Conservation (phyloP, 371 early-diverging fungal genomes). For the Batrachochytrium dendrobatidis region DNA sequence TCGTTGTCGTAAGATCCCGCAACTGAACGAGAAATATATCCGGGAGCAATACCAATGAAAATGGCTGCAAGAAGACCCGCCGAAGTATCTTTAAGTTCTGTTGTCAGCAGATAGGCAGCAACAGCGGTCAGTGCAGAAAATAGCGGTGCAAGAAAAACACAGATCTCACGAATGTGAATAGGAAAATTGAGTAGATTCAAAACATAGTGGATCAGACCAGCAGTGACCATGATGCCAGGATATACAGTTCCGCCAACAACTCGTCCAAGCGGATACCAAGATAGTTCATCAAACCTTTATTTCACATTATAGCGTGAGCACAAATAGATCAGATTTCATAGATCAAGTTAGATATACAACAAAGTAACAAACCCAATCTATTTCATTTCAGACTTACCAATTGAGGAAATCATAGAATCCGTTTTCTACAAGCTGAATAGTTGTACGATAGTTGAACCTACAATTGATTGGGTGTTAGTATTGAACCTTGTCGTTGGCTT, state of each 20-base stretch:
- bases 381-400: constrained; percentile 52
- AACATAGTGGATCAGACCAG: constrained; percentile 90
- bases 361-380: background rate
- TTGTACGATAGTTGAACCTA: constrained; percentile 96
- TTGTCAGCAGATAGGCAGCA: constrained; percentile 86
- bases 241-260: constrained; percentile 97
- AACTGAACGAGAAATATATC: constrained; percentile 98
- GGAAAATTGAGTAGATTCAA: constrained; percentile 84
- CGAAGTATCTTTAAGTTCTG: constrained; percentile 79
- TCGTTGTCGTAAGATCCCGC: constrained; percentile 99
- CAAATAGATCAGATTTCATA: background rate
- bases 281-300: constrained; percentile 79
- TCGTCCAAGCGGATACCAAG: constrained; percentile 98
- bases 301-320: background rate
- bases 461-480: background rate
- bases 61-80: constrained; percentile 94
- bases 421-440: constrained; percentile 87
- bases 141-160: constrained; percentile 93
- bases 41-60: constrained; percentile 96
- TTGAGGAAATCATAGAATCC: constrained; percentile 97
- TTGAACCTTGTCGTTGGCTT: too few species aligned
- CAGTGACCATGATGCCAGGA: constrained; percentile 97
- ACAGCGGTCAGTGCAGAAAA: constrained; percentile 92
- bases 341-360: background rate
- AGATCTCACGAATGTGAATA: constrained; percentile 95